A percentile compares a stretch with the other conserved stretches of the same genome.
phyloP scores from a whole-genome alignment of 768 basidiomycete species.

The Tulasnella sp. region DNA sequence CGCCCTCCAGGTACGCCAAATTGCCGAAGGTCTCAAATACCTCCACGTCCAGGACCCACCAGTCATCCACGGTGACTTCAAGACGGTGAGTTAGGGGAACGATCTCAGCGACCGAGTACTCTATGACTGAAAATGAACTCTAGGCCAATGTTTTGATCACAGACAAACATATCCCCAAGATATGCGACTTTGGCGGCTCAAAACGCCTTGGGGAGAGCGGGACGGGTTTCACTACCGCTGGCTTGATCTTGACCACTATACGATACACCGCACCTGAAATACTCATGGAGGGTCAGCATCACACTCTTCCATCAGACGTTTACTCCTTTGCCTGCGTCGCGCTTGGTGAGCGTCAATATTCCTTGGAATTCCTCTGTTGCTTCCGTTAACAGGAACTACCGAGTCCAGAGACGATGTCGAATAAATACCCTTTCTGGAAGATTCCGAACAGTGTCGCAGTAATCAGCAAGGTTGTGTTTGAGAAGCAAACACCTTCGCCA shows the following conservation, averaged over 20 bases:
- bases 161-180: not conserved
- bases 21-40: slow-evolving; percentile 21
- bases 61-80: slow-evolving; percentile 22
- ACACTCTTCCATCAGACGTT: not conserved
- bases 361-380: not conserved
- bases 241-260: not conserved
- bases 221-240: not conserved
- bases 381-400: not conserved
- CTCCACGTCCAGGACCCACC: slow-evolving; percentile 17
- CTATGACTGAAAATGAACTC: not conserved
- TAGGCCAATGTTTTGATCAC: not conserved
- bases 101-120: not conserved
- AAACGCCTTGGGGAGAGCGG: not conserved
- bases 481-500: not conserved
- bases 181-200: not conserved
- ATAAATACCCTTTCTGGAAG: not conserved
- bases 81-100: slow-evolving; percentile 12
- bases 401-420: not conserved
- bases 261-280: slow-evolving; percentile 1
- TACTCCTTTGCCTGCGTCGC: not conserved
- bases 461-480: not conserved
- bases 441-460: not conserved
- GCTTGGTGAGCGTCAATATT: not conserved
- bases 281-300: not conserved
- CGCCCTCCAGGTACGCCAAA: slow-evolving; percentile 10